phyloP scores from a whole-genome alignment of 2,329 filamentous ascomycete genomes.

The Plenodomus biglobosus region DNA sequence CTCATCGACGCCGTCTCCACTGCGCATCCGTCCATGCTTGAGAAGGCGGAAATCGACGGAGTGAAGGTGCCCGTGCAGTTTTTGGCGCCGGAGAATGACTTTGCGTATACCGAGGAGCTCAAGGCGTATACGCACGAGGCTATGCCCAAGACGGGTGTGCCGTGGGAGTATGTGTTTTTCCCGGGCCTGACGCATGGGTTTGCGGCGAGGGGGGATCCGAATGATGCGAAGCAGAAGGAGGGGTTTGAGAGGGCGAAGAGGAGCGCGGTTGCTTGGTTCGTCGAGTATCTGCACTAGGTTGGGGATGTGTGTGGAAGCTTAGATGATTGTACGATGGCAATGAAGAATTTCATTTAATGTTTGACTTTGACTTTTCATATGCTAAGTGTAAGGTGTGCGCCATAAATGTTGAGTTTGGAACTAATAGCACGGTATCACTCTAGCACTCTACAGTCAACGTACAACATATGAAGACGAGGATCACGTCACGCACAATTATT shows the following conservation, averaged over 20 bases:
- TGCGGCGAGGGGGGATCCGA: constrained; percentile 32
- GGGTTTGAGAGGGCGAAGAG: constrained; percentile 41
- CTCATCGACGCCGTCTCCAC: constrained; percentile 35
- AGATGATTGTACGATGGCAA: no score
- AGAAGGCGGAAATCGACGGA: constrained; percentile 34
- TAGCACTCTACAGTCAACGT: no score
- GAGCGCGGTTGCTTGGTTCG: constrained; percentile 34
- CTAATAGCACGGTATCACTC: no score
- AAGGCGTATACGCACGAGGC: constrained; percentile 32
- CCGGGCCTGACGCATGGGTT: constrained; percentile 39
- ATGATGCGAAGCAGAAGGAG: constrained; percentile 29
- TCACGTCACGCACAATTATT: no score
- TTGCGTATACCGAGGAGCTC: constrained; percentile 30
- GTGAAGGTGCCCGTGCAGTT: constrained; percentile 38
- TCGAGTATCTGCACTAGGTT: constrained; percentile 36
- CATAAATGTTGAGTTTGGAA: no score
- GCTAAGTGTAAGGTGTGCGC: no score
- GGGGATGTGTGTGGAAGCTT: neutral
- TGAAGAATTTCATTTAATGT: no score
- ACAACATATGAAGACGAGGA: no score
- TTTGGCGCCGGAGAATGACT: constrained; percentile 33
- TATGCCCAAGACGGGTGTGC: constrained; percentile 32
- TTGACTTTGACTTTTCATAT: no score
- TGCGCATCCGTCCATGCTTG: constrained; percentile 36
- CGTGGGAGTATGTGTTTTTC: constrained; percentile 41